Evolutionary conservation across 192 early-diverging fungal species (phyloP).

Genomic region (Coemansia sp.): DNA sequence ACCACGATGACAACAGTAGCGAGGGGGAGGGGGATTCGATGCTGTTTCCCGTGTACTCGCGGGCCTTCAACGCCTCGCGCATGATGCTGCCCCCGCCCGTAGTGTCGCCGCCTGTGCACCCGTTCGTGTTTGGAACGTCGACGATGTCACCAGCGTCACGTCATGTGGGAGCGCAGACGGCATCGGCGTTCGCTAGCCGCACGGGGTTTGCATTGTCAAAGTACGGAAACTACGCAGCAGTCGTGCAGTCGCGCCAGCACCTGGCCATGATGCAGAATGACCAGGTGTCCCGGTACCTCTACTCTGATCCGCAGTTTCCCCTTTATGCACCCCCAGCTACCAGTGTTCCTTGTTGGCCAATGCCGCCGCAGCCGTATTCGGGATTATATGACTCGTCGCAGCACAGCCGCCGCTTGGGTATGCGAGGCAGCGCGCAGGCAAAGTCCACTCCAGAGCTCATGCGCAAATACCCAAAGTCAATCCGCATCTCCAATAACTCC

Average conservation of each 20-base stretch:
- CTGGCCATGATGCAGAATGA: slow-evolving; percentile 29
- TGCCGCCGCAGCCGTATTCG: slow-evolving; percentile 5
- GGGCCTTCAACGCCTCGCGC: slow-evolving; percentile 16
- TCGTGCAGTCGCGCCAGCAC: slow-evolving; percentile 41
- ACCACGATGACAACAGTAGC: neutral
- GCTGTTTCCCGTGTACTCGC: slow-evolving; percentile 23
- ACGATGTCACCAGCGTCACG: slow-evolving; percentile 4
- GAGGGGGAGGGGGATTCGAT: neutral
- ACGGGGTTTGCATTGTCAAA: slow-evolving; percentile 32
- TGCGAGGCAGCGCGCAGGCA: slow-evolving; percentile 21
- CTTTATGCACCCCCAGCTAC: slow-evolving; percentile 12
- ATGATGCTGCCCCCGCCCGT: slow-evolving; percentile 19
- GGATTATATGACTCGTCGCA: neutral
- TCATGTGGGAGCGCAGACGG: neutral
- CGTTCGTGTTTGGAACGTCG: slow-evolving; percentile 29
- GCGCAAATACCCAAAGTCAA: slow-evolving; percentile 17
- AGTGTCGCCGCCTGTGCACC: slow-evolving; percentile 27
- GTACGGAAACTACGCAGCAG: slow-evolving; percentile 42
- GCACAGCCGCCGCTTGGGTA: neutral
- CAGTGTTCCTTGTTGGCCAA: slow-evolving; percentile 10
- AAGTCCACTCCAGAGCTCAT: slow-evolving; percentile 50
- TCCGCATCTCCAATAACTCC: slow-evolving; percentile 9
- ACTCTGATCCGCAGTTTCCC: slow-evolving; percentile 41
- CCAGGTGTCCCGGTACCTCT: slow-evolving; percentile 19
- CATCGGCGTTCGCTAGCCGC: neutral